Conservation (phyloP, 805 yeast genomes). For the Ogataea populi-albae region DNA sequence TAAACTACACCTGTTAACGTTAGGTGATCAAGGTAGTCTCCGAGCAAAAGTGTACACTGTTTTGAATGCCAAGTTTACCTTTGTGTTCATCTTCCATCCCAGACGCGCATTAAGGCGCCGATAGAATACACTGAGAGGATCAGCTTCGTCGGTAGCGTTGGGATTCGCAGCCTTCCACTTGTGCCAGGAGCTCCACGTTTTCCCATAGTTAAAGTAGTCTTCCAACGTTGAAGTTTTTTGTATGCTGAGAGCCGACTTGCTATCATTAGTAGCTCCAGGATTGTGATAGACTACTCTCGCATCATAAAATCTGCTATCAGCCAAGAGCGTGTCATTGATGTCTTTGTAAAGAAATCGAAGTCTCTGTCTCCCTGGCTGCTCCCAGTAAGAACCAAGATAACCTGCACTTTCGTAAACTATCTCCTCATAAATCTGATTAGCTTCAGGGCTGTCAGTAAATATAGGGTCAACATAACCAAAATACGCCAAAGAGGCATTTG, state of each 20-base stretch:
- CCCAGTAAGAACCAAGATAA: conserved; percentile 73
- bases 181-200: conserved; percentile 73
- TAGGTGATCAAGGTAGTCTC: conserved; percentile 19
- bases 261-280: conserved; percentile 12
- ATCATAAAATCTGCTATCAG: conserved; percentile 25
- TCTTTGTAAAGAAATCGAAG: conserved; percentile 45
- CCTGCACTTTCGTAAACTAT: conserved; percentile 42
- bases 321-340: conserved; percentile 41
- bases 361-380: conserved; percentile 71
- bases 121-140: conserved; percentile 35
- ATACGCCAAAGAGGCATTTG: conserved; percentile 53
- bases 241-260: conserved; percentile 28
- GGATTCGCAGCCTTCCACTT: conserved; percentile 44
- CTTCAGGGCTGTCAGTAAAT: conserved; percentile 46
- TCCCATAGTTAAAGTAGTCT: conserved; percentile 50
- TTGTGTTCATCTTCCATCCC: conserved; percentile 44
- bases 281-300: conserved; percentile 32
- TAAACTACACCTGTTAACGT: too few species aligned
- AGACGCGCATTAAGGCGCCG: conserved; percentile 37
- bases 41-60: conserved; percentile 50
- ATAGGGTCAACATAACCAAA: conserved; percentile 81
- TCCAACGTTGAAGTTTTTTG: conserved; percentile 41
- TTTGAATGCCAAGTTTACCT: conserved; percentile 45
- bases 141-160: conserved; percentile 21
- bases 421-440: conserved; percentile 49